A percentile compares a stretch with the other conserved stretches of the same genome.
Conservation (phyloP, 1,284 basidiomycete species). For the Trichosporon coremiiforme region DNA sequence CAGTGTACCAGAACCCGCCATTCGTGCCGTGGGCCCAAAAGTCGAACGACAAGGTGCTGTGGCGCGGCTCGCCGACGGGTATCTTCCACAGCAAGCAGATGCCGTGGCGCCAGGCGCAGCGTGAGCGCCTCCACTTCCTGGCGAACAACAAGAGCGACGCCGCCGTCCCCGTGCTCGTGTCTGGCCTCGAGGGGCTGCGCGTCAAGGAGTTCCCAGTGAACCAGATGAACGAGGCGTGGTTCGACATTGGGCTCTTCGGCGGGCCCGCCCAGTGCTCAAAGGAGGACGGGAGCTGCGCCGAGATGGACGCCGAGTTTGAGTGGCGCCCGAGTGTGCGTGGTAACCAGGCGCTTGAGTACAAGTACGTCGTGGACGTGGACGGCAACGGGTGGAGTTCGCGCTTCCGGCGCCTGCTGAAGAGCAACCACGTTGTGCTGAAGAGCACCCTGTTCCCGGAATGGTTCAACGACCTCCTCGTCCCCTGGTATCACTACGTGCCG, state of each 20-base stretch:
- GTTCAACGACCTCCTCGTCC: conserved; percentile 45
- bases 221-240: conserved; percentile 40
- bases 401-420: conserved; percentile 49
- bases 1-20: conserved; percentile 31
- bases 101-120: conserved; percentile 54
- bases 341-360: conserved; percentile 42
- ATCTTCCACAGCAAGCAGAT: conserved; percentile 49
- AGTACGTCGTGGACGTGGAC: conserved; percentile 58
- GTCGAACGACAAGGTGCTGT: conserved; percentile 47
- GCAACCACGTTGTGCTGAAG: conserved; percentile 50
- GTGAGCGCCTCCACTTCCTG: conserved; percentile 54
- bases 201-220: conserved; percentile 32
- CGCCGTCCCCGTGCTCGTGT: conserved; percentile 30
- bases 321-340: conserved; percentile 33
- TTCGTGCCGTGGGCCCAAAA: conserved; percentile 54
- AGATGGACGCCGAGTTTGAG: conserved; percentile 46
- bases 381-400: conserved; percentile 58
- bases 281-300: conserved; percentile 54
- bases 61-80: conserved; percentile 58
- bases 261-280: conserved; percentile 49
- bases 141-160: conserved; percentile 38
- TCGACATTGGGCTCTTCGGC: conserved; percentile 49
- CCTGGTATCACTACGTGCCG: conserved; percentile 56
- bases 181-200: conserved; percentile 21
- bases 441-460: conserved; percentile 50